Base-by-base conservation (phyloP, 2,329 filamentous ascomycete genomes). In the Aspergillus aculeatus region DNA sequence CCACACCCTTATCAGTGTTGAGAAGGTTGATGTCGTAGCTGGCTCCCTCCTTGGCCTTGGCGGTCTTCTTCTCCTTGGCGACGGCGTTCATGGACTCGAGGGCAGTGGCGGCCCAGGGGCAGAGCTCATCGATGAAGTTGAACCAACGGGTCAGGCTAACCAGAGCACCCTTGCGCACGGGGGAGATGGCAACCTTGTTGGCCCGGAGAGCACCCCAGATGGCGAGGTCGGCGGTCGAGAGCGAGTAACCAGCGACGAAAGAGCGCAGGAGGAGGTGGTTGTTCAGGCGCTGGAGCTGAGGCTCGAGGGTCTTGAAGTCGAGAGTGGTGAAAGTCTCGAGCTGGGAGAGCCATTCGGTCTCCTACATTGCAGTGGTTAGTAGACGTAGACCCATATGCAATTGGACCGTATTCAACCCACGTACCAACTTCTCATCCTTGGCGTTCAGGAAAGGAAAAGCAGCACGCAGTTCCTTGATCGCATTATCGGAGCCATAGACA, bases 11-110 rank as follows among this genome's bases (percentile, higher is more conserved):
- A 41, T 94, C 91, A 9, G 90, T 89, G 73, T 96, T 90, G 69
- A 90, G 87, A 41, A 97, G 83, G 2, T 88, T 89, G 75, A 97
- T 90, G 73, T 96, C 92, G 78, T 95, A 98, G 82, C 87, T 96
- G 60, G 86, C 92, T 64, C 91, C 91, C 55, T 90, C 89, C 74
- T 91, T 91, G 71, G 85, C 88, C 65, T 84, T 85, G 23, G 86
- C 85, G 41, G 82, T 82, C 65, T 89, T 86, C 81, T 90, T 91
- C 68, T 86, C 85, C 72, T 86, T 87, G 62, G 85, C 84, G n/a
- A 83, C 85, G 51, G 86, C 85, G 68, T 89, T 89, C 69, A 89
- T 82, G 11, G 83, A 81, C 71, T 92, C 91, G 66, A 91, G 82
- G 59, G 89, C 88, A 65, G 82, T 78, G 70, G 88, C 83, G 60